Evolutionary conservation across 2,329 filamentous ascomycete genomes (phyloP).

Genomic region (Stachybotrys echinatus): DNA sequence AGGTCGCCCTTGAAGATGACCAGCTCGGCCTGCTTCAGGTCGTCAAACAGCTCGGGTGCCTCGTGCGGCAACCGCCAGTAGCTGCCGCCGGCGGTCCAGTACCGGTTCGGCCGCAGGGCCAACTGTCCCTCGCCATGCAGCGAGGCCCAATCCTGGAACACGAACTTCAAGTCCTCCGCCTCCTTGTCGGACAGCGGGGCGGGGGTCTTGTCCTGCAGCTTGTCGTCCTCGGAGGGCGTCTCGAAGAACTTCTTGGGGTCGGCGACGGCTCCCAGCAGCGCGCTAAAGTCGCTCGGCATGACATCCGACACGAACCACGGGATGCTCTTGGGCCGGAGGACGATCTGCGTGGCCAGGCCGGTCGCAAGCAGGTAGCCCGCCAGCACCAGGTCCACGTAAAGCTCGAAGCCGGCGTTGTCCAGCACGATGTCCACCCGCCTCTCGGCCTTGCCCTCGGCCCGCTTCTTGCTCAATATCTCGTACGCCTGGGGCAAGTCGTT

Average conservation of each 20-base stretch:
- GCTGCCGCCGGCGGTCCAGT: slow-evolving; percentile 85
- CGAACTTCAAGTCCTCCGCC: slow-evolving; percentile 59
- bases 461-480: slow-evolving; percentile 58
- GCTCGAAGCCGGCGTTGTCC: slow-evolving; percentile 95
- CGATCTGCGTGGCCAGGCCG: slow-evolving; percentile 77
- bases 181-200: slow-evolving; percentile 63
- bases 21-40: slow-evolving; percentile 77
- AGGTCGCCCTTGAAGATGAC: slow-evolving; percentile 97
- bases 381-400: slow-evolving; percentile 90
- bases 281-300: slow-evolving; percentile 75
- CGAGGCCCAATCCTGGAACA: slow-evolving; percentile 76
- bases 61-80: slow-evolving; percentile 80
- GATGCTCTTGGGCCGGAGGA: slow-evolving; percentile 90
- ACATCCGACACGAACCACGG: slow-evolving; percentile 99
- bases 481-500: slow-evolving; percentile 80
- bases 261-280: slow-evolving; percentile 76
- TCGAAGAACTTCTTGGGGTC: slow-evolving; percentile 76
- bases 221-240: slow-evolving; percentile 63
- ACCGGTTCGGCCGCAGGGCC: slow-evolving; percentile 74
- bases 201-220: slow-evolving; percentile 40
- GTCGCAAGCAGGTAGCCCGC: slow-evolving; percentile 84
- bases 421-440: slow-evolving; percentile 89
- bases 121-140: slow-evolving; percentile 82
- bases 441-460: slow-evolving; percentile 57
- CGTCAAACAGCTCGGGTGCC: slow-evolving; percentile 63